Conservation (phyloP, 441 rosid species). For the Erodium moschatum region DNA sequence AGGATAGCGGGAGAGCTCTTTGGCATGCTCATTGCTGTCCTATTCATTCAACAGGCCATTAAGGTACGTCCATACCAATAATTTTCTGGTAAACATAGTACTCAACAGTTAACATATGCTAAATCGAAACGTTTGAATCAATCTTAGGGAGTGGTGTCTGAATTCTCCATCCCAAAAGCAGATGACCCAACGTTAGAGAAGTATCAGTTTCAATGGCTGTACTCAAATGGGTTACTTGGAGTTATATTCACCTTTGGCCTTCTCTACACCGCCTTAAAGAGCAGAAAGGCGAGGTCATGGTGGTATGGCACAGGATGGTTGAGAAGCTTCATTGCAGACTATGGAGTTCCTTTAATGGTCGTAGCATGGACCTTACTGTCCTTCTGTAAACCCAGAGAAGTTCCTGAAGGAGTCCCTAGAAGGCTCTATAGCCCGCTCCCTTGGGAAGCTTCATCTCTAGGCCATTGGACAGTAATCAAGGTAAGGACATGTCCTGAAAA, state of each 20-base stretch:
- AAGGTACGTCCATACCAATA: constrained; percentile 34
- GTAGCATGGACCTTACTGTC: constrained; percentile 59
- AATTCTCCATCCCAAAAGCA: constrained; percentile 47
- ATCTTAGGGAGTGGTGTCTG: constrained; percentile 62
- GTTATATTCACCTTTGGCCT: constrained; percentile 64
- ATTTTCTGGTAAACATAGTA: constrained; percentile 5
- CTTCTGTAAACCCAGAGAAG: constrained; percentile 35
- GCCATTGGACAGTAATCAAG: constrained; percentile 73
- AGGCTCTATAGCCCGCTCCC: constrained; percentile 58
- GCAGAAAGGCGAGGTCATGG: constrained; percentile 72
- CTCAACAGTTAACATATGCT: neutral
- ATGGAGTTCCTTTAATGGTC: constrained; percentile 76
- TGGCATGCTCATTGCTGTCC: constrained; percentile 76
- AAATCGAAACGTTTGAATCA: neutral
- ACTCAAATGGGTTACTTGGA: constrained; percentile 66
- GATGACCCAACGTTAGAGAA: constrained; percentile 41
- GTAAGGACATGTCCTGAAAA: constrained; percentile 21
- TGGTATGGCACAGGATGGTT: constrained; percentile 71
- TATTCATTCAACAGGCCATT: constrained; percentile 78
- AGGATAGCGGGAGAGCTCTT: constrained; percentile 85
- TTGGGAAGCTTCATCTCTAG: constrained; percentile 54
- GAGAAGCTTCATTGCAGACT: constrained; percentile 61
- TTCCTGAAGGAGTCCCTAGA: constrained; percentile 70
- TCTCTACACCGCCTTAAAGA: constrained; percentile 49
- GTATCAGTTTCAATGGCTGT: constrained; percentile 61